Evolutionary conservation across 202 grass and related monocot genomes (phyloP), one percentile per base, ranked within the genome.

Genomic region (Setaria italica): DNA sequence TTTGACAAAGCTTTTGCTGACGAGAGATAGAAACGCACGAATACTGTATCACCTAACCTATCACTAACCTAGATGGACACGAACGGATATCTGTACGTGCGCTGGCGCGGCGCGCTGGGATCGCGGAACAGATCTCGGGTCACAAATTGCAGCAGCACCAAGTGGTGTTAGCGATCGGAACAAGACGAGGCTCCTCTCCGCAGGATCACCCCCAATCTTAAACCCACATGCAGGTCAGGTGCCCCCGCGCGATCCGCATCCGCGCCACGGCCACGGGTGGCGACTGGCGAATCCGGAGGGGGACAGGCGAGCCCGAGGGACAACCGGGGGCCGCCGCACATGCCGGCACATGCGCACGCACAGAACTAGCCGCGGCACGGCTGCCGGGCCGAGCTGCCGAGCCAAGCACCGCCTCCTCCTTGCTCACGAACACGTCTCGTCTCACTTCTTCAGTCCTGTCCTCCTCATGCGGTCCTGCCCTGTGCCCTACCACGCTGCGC

Each of bases 201-300:
- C 34, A 19, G 13, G 59, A 29, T 43, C 3, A 69, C 0, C 7
- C 9, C 1, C 9, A 71, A 81, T 70, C 51, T 58, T 12, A 9
- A 20, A 3, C 66, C 80, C 67, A 82, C 80, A 71, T 72, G 80
- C 53, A 2, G 51, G 67, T 34, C 67, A 82, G 80, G 80, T 82
- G 67, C 53, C 67, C 51, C 46, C 54, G 17, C 6, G 79, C 53
- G 67, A 71, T 82, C 39, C 80, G 80, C 67, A 59, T 59, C 79
- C 50, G 54, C 65, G 63, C 47, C 46, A 32, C 69, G n/a, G 63
- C 70, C 46, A 32, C 69, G n/a, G 46, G 25, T 13, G 65, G 12
- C 19, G 51, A 19, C 11, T 13, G 65, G 12, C 45, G 20, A 65
- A 57, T 56, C 79, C 2, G 11, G 50, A n/a, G 6, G 10, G 60